Conservation (phyloP, 345 rosid species). For the Leavenworthia alabamica region DNA sequence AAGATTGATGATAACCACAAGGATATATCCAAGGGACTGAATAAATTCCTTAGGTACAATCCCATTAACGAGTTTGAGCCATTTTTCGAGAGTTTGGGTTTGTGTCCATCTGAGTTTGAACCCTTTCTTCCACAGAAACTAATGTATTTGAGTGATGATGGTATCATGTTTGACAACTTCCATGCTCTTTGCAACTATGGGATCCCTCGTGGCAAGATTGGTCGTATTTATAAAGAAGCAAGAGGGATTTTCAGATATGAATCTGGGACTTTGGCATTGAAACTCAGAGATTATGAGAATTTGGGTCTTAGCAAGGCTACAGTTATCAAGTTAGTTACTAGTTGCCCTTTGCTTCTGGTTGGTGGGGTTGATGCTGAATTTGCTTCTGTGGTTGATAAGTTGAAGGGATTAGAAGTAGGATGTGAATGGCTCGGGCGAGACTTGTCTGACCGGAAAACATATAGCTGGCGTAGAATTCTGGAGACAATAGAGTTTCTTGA, state of each 20-base stretch:
- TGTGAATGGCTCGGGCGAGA: slow-evolving; percentile 45
- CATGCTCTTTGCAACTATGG: slow-evolving; percentile 58
- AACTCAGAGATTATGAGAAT: slow-evolving; percentile 50
- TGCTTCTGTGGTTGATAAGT: slow-evolving; percentile 44
- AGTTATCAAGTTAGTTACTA: slow-evolving; percentile 51
- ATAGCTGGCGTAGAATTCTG: slow-evolving; percentile 53
- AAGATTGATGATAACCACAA: slow-evolving; percentile 43
- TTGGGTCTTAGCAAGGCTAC: slow-evolving; percentile 48
- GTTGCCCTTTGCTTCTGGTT: slow-evolving; percentile 52
- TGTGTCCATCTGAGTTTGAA: slow-evolving; percentile 42
- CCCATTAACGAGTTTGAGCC: slow-evolving; percentile 87
- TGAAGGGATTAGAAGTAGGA: slow-evolving; percentile 42
- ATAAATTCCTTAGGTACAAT: slow-evolving; percentile 57
- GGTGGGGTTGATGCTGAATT: slow-evolving; percentile 45
- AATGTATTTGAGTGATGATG: slow-evolving; percentile 54
- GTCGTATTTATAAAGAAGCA: slow-evolving; percentile 58
- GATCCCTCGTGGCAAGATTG: slow-evolving; percentile 61
- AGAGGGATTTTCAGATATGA: slow-evolving; percentile 48
- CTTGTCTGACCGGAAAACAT: slow-evolving; percentile 36
- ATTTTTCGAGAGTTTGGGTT: slow-evolving; percentile 79
- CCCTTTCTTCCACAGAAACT: slow-evolving; percentile 43
- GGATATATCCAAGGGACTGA: slow-evolving; percentile 41
- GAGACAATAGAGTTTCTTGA: slow-evolving; percentile 60
- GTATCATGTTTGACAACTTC: slow-evolving; percentile 55
- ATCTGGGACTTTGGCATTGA: slow-evolving; percentile 37